These are phyloP conservation scores for Pelargonium australe DNA, from an alignment of 441 rosid genomes.

Conservation along the genomic window DNA sequence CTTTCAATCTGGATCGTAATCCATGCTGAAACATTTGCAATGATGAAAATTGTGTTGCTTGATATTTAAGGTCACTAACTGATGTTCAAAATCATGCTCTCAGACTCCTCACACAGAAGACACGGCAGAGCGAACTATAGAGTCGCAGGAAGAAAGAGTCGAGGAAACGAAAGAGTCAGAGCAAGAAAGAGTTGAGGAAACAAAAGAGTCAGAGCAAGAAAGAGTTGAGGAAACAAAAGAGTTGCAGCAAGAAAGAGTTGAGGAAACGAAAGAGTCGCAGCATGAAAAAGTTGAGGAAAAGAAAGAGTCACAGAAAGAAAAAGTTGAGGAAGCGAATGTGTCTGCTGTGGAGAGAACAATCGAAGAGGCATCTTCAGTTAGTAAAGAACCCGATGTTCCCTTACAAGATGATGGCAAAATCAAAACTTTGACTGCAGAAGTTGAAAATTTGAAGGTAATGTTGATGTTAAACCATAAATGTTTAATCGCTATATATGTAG, in stretches of 20 bases:
- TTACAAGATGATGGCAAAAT: slow-evolving; percentile 1
- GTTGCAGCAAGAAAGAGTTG: neutral
- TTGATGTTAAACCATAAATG: neutral
- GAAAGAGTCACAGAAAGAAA: neutral
- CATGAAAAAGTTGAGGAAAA: neutral
- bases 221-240: neutral
- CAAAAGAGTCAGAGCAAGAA: neutral
- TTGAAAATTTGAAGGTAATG: slow-evolving; percentile 5
- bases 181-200: neutral
- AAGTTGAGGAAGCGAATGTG: neutral
- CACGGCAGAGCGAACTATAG: neutral
- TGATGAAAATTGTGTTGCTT: neutral
- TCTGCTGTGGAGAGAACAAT: neutral
- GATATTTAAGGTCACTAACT: slow-evolving; percentile 1
- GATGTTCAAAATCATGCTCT: slow-evolving; percentile 2
- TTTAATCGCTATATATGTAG: too few species aligned
- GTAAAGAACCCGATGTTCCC: neutral
- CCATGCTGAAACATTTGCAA: neutral
- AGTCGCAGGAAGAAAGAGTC: neutral
- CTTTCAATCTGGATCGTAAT: too few species aligned
- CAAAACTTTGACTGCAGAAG: neutral
- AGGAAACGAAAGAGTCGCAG: neutral
- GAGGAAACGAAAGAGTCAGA: neutral
- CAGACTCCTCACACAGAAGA: neutral
- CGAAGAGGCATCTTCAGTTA: neutral